Evolutionary conservation across 78 protist species (phyloP).

Genomic region (Diacronema lutheri): DNA sequence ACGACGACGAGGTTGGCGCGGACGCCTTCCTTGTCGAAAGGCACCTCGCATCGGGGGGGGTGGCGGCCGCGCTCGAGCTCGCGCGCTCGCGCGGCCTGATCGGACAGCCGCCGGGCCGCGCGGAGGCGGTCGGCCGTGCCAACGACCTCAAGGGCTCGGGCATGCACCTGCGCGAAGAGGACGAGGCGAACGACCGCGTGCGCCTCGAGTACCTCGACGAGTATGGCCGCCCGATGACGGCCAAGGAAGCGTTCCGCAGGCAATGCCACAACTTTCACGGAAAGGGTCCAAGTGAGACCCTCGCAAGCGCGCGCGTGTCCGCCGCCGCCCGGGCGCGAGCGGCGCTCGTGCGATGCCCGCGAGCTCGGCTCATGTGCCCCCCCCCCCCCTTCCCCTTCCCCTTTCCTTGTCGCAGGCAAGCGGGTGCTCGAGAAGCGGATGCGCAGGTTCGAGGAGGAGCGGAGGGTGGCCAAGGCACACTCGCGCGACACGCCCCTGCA

Average conservation of each 20-base stretch:
- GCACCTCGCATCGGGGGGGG: background rate
- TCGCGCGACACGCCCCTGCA: too few relatives aligned
- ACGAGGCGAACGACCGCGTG: background rate
- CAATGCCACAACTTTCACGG: background rate
- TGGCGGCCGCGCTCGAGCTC: background rate
- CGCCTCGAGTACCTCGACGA: background rate
- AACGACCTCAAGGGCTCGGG: conserved; percentile 4
- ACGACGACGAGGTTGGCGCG: background rate
- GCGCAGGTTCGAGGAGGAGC: too few relatives aligned
- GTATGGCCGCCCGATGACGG: background rate
- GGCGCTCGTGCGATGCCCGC: too few relatives aligned
- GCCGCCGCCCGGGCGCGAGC: too few relatives aligned
- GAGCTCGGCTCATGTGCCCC: too few relatives aligned
- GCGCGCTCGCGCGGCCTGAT: background rate
- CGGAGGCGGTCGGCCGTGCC: background rate
- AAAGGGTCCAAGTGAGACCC: background rate
- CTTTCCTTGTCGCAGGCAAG: too few relatives aligned
- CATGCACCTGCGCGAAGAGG: background rate
- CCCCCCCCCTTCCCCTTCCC: too few relatives aligned
- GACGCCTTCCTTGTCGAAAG: background rate
- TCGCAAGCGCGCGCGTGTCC: too few relatives aligned
- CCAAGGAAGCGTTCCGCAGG: background rate
- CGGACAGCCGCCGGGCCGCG: background rate
- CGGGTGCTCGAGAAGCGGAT: too few relatives aligned
- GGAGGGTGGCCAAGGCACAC: too few relatives aligned